These are phyloP conservation scores for Eucalyptus cloeziana DNA, from an alignment of 345 rosid species.

Conservation along the genomic window DNA sequence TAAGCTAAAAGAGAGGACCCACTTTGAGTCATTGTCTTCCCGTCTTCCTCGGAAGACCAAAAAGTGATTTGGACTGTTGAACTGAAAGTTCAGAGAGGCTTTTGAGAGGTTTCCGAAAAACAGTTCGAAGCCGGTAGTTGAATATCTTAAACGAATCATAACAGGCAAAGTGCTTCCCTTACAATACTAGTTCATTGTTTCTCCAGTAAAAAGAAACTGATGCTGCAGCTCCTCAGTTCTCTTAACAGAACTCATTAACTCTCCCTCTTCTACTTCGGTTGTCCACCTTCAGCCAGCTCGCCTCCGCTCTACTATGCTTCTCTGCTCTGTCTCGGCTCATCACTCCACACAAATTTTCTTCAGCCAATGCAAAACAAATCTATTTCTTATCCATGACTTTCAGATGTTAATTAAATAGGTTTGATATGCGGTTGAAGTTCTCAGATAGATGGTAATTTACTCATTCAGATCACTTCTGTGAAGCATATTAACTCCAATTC, in stretches of 20 bases:
- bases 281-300: not conserved
- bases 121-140: not conserved
- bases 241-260: not conserved
- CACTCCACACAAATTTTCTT: not conserved
- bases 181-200: not conserved
- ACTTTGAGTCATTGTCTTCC: not conserved
- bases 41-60: too few relatives aligned
- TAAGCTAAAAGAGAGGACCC: not conserved
- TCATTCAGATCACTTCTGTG: not conserved
- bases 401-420: not conserved
- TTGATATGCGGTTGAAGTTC: not conserved
- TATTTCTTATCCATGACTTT: not conserved
- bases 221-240: not conserved
- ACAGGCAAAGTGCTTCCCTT: not conserved
- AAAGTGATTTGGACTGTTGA: not conserved
- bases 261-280: not conserved
- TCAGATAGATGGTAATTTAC: not conserved
- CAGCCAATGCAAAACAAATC: not conserved
- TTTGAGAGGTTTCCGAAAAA: not conserved
- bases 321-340: not conserved
- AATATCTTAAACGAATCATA: not conserved
- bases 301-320: not conserved
- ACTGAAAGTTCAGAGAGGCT: not conserved
- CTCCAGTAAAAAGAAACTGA: not conserved
- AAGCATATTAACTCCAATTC: not conserved